A percentile compares a stretch with the other conserved stretches of the same genome.
Evolutionary conservation across 2,329 filamentous ascomycete species (phyloP).

Genomic region (Bipolaris sorokiniana): DNA sequence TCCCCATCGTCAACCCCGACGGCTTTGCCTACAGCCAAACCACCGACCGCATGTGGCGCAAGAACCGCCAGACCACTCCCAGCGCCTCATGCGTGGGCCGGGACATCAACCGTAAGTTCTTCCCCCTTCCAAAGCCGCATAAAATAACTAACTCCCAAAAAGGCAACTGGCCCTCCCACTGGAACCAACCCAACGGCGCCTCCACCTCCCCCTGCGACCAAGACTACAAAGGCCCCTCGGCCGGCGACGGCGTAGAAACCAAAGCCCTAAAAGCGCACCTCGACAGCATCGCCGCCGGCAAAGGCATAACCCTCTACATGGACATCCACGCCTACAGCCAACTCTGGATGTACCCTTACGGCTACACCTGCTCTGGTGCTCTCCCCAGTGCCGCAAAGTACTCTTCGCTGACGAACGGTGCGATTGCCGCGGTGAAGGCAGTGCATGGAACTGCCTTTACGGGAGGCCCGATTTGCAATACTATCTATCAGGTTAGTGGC

Average conservation of each 20-base stretch:
- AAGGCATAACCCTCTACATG: conserved; percentile 66
- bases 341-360: conserved; percentile 61
- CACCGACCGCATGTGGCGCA: conserved; percentile 49
- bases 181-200: conserved; percentile 41
- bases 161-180: conserved; percentile 48
- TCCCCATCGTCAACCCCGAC: conserved; percentile 50
- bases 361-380: conserved; percentile 61
- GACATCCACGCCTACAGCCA: conserved; percentile 67
- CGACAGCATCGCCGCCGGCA: conserved; percentile 50
- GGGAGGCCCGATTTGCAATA: conserved; percentile 61
- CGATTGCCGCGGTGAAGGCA: conserved; percentile 61
- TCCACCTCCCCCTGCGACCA: conserved; percentile 46
- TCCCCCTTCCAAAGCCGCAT: too few species aligned
- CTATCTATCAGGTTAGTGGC: conserved; percentile 65
- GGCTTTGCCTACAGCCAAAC: conserved; percentile 49
- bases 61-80: conserved; percentile 45
- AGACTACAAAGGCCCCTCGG: conserved; percentile 46
- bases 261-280: conserved; percentile 56
- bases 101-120: conserved; percentile 43
- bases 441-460: conserved; percentile 57
- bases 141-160: neutral
- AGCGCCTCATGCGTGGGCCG: conserved; percentile 44
- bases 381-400: conserved; percentile 58
- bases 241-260: conserved; percentile 47
- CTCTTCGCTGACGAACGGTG: conserved; percentile 56